phyloP scores from a whole-genome alignment of 1,284 basidiomycete genomes.

The Ganoderma lingzhi region DNA sequence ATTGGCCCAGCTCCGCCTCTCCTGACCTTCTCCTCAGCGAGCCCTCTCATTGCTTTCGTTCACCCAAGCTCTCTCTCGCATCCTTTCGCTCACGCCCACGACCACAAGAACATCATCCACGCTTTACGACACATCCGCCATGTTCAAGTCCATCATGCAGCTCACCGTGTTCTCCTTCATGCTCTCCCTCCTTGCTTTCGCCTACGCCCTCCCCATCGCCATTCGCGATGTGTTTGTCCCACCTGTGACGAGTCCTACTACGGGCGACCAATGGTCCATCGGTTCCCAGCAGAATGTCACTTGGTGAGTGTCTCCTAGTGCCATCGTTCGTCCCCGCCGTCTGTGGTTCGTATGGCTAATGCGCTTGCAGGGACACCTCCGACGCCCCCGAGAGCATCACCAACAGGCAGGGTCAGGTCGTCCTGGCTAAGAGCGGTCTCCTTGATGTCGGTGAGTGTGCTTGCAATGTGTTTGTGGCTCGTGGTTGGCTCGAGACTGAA shows the following conservation, averaged over 20 bases:
- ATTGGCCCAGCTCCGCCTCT: not conserved
- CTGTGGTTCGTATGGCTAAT: conserved; percentile 3
- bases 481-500: not conserved
- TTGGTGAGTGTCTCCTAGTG: conserved; percentile 45
- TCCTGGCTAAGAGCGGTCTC: conserved; percentile 45
- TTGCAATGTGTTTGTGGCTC: not conserved
- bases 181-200: conserved; percentile 36
- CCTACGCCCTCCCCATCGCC: conserved; percentile 40
- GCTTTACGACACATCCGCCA: conserved; percentile 25
- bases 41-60: conserved; percentile 25
- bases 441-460: conserved; percentile 43
- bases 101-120: not conserved
- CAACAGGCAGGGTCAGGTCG: conserved; percentile 51
- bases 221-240: conserved; percentile 59
- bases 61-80: conserved; percentile 17
- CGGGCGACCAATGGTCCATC: conserved; percentile 49
- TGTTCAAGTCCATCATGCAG: conserved; percentile 38
- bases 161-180: conserved; percentile 36
- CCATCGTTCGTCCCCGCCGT: not conserved
- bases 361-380: conserved; percentile 47
- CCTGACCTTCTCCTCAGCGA: conserved; percentile 14
- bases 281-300: conserved; percentile 53
- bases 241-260: conserved; percentile 46
- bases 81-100: conserved; percentile 3
- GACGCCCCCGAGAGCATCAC: conserved; percentile 53